Conservation (phyloP, 139 green algal genomes). For the Pycnococcus provasolii region DNA sequence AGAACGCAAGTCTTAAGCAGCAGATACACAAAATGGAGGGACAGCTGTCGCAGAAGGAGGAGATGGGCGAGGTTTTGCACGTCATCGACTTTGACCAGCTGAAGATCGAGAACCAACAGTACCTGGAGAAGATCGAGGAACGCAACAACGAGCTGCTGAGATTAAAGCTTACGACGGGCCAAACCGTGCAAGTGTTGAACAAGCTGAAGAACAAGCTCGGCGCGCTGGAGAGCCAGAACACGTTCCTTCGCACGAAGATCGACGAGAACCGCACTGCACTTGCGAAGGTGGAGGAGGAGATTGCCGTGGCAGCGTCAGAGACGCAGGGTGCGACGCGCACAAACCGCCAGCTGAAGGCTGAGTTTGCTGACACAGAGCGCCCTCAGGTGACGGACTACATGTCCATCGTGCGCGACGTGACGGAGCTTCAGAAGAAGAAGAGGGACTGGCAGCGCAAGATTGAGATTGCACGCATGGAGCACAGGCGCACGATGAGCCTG, state of each 20-base stretch:
- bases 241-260: slow-evolving; percentile 9
- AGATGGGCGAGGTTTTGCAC: slow-evolving; percentile 68
- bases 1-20: slow-evolving; percentile 53
- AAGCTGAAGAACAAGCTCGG: slow-evolving; percentile 49
- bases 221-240: slow-evolving; percentile 12
- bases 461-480: slow-evolving; percentile 54
- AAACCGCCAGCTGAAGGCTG: background rate
- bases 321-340: background rate
- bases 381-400: slow-evolving; percentile 77
- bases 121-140: slow-evolving; percentile 67
- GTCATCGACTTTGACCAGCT: slow-evolving; percentile 81
- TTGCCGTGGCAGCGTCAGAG: slow-evolving; percentile 13
- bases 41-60: slow-evolving; percentile 62
- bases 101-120: slow-evolving; percentile 84
- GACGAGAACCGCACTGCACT: background rate
- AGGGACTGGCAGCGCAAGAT: slow-evolving; percentile 48
- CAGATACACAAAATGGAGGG: slow-evolving; percentile 55
- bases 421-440: slow-evolving; percentile 50
- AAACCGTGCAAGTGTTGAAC: slow-evolving; percentile 51
- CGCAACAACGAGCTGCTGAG: slow-evolving; percentile 68
- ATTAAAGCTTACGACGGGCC: slow-evolving; percentile 60
- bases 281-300: background rate
- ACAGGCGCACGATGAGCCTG: background rate
- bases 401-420: slow-evolving; percentile 52
- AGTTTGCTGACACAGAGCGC: slow-evolving; percentile 36